Conservation (phyloP, 176 grass and related monocot genomes). For the Echinochloa phyllopogon region DNA sequence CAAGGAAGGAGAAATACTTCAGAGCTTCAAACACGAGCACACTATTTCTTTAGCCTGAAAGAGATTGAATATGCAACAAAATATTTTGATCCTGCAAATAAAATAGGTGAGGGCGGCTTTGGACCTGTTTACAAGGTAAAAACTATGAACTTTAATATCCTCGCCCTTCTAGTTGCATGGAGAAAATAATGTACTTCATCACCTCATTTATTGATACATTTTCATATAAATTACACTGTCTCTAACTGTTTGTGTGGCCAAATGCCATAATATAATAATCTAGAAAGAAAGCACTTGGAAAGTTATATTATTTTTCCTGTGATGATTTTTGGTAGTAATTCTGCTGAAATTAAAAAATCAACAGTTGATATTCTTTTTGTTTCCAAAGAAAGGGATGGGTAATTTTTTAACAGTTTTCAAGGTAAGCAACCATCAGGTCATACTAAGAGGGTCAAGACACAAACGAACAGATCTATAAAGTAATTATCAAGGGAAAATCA, state of each 20-base stretch:
- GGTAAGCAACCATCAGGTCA: background rate
- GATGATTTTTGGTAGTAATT: background rate
- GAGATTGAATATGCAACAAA: conserved; percentile 74
- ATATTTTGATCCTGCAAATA: conserved; percentile 74
- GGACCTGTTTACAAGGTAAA: conserved; percentile 86
- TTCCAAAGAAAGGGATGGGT: background rate
- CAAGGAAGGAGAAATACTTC: conserved; percentile 47
- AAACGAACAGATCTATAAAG: conserved; percentile 4
- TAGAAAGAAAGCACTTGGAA: background rate
- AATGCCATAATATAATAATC: background rate
- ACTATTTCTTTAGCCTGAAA: conserved; percentile 77
- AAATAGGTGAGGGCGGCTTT: conserved; percentile 83
- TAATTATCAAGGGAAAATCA: background rate
- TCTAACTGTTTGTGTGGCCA: background rate
- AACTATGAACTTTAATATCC: conserved; percentile 15
- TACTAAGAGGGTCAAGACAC: conserved; percentile 8
- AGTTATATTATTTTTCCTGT: background rate
- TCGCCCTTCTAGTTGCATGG: background rate
- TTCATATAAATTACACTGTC: background rate
- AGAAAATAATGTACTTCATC: conserved; percentile 15
- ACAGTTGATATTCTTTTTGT: background rate
- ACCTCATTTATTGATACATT: background rate
- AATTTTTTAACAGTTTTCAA: background rate
- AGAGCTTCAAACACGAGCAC: conserved; percentile 59
- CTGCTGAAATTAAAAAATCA: conserved; percentile 2